Evolutionary conservation across 2,329 filamentous ascomycete genomes (phyloP).

Genomic region (Plectosphaerella sp.): DNA sequence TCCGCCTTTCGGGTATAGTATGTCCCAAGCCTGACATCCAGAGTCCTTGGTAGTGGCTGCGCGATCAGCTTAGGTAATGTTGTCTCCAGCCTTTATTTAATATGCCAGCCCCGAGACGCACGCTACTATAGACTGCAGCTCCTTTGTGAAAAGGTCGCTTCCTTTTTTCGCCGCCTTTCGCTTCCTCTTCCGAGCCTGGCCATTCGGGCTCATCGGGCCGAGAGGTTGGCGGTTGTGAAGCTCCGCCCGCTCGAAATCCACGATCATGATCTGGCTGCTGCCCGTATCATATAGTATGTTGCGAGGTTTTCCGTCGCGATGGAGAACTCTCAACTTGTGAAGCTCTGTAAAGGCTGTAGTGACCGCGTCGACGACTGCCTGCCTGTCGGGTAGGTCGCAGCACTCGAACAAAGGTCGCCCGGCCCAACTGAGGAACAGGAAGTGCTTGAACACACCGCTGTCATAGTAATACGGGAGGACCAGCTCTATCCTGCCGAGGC

Average conservation of each 20-base stretch:
- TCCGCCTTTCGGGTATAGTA: not conserved
- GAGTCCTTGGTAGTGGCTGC: not conserved
- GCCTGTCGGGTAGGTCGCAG: constrained; percentile 7
- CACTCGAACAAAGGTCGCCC: constrained; percentile 17
- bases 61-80: not conserved
- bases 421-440: constrained; percentile 29
- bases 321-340: constrained; percentile 14
- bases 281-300: constrained; percentile 24
- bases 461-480: constrained; percentile 24
- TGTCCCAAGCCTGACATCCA: not conserved
- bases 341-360: not conserved
- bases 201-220: constrained; percentile 12
- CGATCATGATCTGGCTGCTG: constrained; percentile 19
- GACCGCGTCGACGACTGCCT: constrained; percentile 8
- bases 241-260: constrained; percentile 25
- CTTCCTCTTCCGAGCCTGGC: constrained; percentile 14
- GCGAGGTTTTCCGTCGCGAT: constrained; percentile 7
- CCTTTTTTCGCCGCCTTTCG: not conserved
- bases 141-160: not conserved
- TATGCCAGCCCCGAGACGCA: constrained; percentile 1
- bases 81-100: not conserved
- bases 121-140: not conserved
- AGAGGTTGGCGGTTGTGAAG: constrained; percentile 15
- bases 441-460: constrained; percentile 20
- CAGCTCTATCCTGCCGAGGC: constrained; percentile 23